Evolutionary conservation across 495 filamentous ascomycete genomes (phyloP), one percentile per base, ranked within the genome.

Genomic region (Sphaerosporella brunnea): DNA sequence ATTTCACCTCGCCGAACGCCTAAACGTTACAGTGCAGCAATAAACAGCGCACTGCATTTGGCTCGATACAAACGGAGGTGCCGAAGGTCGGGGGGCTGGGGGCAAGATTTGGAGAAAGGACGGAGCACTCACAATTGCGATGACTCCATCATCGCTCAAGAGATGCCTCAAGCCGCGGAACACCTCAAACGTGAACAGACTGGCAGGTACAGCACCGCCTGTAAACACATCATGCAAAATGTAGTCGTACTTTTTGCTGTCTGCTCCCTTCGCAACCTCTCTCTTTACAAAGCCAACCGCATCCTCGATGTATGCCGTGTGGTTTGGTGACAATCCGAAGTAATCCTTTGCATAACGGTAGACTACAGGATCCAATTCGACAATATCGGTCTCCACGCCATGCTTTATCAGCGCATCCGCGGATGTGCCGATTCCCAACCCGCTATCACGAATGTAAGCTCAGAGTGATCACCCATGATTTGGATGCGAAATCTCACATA

Each of bases 201-300:
- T 67, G 13, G 85, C 72, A 1, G 90, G 90, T 59, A 95, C 90
- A 2, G 84, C 85, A 47, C 88, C 90, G 13, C 90, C 90, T 0
- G 90, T 97, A 66, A 97, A 97, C n/a, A 97, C 90, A 55, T 97
- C 90, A 55, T 97, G 90, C 50, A 97, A 68, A 58, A 97, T 86
- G 67, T 93, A 96, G 62, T 93, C 79, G 58, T 79, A 96, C 13
- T 70, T 61, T 25, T 65, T 58, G 2, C 60, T 51, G 2, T 62
- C 62, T 4, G 11, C 23, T 11, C 34, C 38, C n/a, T 43, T 32
- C 4, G 47, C 48, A 34, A 20, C 23, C 32, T 60, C 55, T 23
- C 57, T 37, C 32, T 68, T 56, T 11, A 86, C 82, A 64, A 85
- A 93, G 20, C 65, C 63, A 5, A 84, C 73, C 0, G 88, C 90